These are phyloP conservation scores for Hibiscus tridactylites DNA, from an alignment of 345 rosid genomes.

Conservation along the genomic window DNA sequence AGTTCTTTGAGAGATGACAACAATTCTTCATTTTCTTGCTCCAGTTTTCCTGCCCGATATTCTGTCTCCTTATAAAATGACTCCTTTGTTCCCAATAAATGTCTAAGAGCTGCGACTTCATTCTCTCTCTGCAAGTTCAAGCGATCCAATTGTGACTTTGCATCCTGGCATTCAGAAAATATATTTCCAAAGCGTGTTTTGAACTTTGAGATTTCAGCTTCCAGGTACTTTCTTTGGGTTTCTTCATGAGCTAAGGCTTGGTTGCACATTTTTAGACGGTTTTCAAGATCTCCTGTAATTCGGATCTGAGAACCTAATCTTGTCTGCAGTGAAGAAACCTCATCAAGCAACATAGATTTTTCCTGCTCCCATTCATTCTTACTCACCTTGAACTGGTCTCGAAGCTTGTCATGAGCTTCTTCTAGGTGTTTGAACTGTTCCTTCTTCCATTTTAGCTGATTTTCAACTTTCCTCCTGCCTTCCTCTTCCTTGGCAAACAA, in stretches of 20 bases:
- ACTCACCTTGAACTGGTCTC: slow-evolving; percentile 28
- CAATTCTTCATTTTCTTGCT: slow-evolving; percentile 63
- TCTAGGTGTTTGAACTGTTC: slow-evolving; percentile 86
- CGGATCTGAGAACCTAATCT: slow-evolving; percentile 65
- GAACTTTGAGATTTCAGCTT: slow-evolving; percentile 57
- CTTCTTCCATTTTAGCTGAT: slow-evolving; percentile 82
- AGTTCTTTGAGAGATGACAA: slow-evolving; percentile 51
- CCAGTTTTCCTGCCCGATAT: slow-evolving; percentile 44
- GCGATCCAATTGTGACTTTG: slow-evolving; percentile 51
- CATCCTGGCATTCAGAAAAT: slow-evolving; percentile 47
- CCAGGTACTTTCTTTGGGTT: slow-evolving; percentile 58
- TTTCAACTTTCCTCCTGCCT: slow-evolving; percentile 39
- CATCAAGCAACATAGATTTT: slow-evolving; percentile 41
- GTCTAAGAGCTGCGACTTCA: slow-evolving; percentile 66
- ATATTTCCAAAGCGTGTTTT: slow-evolving; percentile 41
- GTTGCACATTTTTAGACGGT: slow-evolving; percentile 55
- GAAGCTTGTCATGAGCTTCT: slow-evolving; percentile 74
- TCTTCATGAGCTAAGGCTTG: slow-evolving; percentile 68
- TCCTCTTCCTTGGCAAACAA: slow-evolving; percentile 42
- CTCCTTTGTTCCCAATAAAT: slow-evolving; percentile 51
- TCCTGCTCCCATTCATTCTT: slow-evolving; percentile 68
- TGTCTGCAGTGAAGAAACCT: slow-evolving; percentile 51
- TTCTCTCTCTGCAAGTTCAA: slow-evolving; percentile 46
- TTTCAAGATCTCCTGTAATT: slow-evolving; percentile 55
- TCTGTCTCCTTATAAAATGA: slow-evolving; percentile 52